Base-by-base conservation (phyloP, 2,329 filamentous ascomycete species). In the Ophidiomyces ophidiicola region DNA sequence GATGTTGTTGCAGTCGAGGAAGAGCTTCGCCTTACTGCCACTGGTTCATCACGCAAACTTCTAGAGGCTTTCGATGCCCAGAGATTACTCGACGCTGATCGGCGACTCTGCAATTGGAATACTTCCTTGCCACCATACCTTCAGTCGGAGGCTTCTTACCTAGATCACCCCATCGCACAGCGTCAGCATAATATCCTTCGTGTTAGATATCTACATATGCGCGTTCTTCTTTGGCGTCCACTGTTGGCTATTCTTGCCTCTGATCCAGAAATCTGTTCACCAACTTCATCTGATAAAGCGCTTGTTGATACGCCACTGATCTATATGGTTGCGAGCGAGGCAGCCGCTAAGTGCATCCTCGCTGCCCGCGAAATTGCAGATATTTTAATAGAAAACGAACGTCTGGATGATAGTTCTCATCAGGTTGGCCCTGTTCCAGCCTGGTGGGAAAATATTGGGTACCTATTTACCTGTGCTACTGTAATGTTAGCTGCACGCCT, bases 141-240 rank as follows among this genome's bases (percentile, higher is more conserved):
- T 3, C 45, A 41, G 14, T 29, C 38, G 4, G 35, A 44, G 3
- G 20, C 21, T 1, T 19, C 28, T 11, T 26, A 30, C 15, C 6
- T 21, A 4, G 40, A 47, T 5, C 43, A 52, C 18, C 39, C 46
- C 0, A 46, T 54, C 15, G 47, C 50, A 12, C 43, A 26, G 18
- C 47, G 50, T 7, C 52, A 53, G 25, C 48, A 47, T 21, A 50
- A 49, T 30, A 45, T 50, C 12, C 45, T 53, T n/a, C 50, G 48
- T 5, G 42, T 47, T 11, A 49, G 50, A 17, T 53, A 49, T 35
- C 42, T 53, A 10, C 46, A 50, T 25, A 37, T 53, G 28, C 45
- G 49, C 8, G 39, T 54, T 10, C 48, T 47, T 7, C 31, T 48
- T 7, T 47, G 41, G 41, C 43, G 45, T n/a, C 46, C 46, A 11